These are phyloP conservation scores for Chimonanthus praecox DNA, from an alignment of 164 flowering plant species.

Conservation along the genomic window DNA sequence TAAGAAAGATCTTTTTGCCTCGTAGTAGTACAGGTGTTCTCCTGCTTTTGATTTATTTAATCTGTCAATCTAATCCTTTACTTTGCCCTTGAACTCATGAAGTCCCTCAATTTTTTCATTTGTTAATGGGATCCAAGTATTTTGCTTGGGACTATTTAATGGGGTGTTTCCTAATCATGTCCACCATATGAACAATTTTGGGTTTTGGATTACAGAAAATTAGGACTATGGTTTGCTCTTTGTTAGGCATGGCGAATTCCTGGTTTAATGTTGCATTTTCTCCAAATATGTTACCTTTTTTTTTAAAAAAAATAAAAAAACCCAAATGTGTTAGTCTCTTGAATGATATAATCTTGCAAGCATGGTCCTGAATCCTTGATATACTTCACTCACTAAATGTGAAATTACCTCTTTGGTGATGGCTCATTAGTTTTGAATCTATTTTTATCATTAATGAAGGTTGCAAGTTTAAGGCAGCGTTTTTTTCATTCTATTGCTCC, in stretches of 20 bases:
- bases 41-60: neutral
- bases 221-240: neutral
- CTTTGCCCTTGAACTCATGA: too few species aligned
- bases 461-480: constrained; percentile 70
- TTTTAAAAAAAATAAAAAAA: too few species aligned
- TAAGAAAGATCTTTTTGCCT: neutral
- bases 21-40: neutral
- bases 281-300: too few species aligned
- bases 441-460: constrained; percentile 39
- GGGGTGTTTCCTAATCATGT: neutral
- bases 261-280: neutral
- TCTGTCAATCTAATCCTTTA: too few species aligned
- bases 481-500: constrained; percentile 94
- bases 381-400: neutral
- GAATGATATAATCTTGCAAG: too few species aligned
- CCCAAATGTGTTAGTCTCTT: neutral
- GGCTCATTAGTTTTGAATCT: neutral
- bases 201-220: neutral
- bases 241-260: neutral
- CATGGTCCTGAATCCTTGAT: neutral
- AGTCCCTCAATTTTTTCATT: neutral
- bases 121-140: neutral
- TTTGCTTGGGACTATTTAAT: neutral
- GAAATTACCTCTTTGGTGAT: neutral
- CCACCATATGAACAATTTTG: neutral